phyloP scores from a whole-genome alignment of 179 eudicot genomes.

The Beta lomatogona region DNA sequence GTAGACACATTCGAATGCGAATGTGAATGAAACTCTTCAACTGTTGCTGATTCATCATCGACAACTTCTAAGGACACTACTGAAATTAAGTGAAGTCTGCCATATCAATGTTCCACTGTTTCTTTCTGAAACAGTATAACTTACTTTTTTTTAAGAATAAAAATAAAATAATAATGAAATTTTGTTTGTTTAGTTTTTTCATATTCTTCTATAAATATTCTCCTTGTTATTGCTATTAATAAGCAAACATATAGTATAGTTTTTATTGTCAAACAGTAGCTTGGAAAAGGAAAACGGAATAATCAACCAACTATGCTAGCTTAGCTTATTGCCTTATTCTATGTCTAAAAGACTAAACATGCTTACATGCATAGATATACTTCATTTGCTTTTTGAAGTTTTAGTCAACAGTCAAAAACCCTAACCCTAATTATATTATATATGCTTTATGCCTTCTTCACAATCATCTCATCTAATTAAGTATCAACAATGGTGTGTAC shows the following conservation, averaged over 20 bases:
- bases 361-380: background rate
- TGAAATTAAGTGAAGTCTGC: conserved; percentile 8
- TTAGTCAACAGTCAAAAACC: conserved; percentile 27
- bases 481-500: background rate
- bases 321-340: background rate
- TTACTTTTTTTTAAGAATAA: background rate
- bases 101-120: conserved; percentile 9
- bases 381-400: background rate
- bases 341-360: background rate
- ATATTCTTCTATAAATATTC: background rate
- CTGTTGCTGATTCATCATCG: conserved; percentile 17
- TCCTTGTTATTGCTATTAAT: background rate
- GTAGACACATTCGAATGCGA: background rate
- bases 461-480: background rate
- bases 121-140: background rate
- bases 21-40: conserved; percentile 17
- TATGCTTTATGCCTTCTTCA: background rate
- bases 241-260: background rate
- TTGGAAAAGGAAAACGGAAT: conserved; percentile 8
- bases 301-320: conserved; percentile 16
- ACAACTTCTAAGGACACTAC: background rate
- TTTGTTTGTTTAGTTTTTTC: background rate
- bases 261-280: background rate
- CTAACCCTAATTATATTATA: conserved; percentile 27
- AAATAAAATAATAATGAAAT: background rate